These are phyloP conservation scores for Aspergillus nidulans DNA, from an alignment of 495 filamentous ascomycete genomes.

Conservation along the genomic window DNA sequence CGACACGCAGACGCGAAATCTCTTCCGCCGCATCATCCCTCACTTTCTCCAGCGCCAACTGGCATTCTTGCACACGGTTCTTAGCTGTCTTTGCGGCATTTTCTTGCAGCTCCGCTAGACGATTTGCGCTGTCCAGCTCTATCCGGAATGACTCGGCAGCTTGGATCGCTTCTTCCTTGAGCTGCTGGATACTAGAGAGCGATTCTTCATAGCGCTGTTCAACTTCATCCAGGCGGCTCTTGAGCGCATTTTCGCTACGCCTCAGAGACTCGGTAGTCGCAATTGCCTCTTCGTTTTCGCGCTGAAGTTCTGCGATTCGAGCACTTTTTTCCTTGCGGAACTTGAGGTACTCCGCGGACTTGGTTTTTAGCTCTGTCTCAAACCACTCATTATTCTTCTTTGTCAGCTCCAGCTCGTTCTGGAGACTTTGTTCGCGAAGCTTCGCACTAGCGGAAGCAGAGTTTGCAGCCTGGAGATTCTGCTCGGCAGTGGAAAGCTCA, in stretches of 20 bases:
- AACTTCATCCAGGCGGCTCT: slow-evolving; percentile 75
- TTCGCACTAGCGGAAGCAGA: slow-evolving; percentile 70
- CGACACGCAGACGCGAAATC: slow-evolving; percentile 70
- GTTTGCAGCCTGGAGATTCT: slow-evolving; percentile 73
- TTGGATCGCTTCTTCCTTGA: slow-evolving; percentile 75
- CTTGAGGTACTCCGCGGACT: slow-evolving; percentile 76
- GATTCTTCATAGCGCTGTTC: slow-evolving; percentile 83
- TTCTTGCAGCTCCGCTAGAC: slow-evolving; percentile 80
- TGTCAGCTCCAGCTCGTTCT: slow-evolving; percentile 82
- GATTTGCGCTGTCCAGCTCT: slow-evolving; percentile 72
- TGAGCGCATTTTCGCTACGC: slow-evolving; percentile 72
- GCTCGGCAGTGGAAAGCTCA: slow-evolving; percentile 73
- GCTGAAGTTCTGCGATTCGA: slow-evolving; percentile 79
- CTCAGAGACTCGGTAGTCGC: slow-evolving; percentile 70
- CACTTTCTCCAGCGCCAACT: slow-evolving; percentile 67
- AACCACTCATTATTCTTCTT: slow-evolving; percentile 90
- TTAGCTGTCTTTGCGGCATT: slow-evolving; percentile 77
- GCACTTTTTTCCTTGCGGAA: slow-evolving; percentile 93
- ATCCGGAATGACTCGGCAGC: slow-evolving; percentile 76
- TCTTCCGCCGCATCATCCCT: slow-evolving; percentile 79
- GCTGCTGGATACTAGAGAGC: slow-evolving; percentile 70
- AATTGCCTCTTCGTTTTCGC: slow-evolving; percentile 77
- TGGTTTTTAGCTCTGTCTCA: slow-evolving; percentile 83
- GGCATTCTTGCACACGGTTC: slow-evolving; percentile 75
- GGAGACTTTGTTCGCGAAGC: slow-evolving; percentile 80